Evolutionary conservation across 202 grass and related monocot species (phyloP).

Genomic region (Setaria viridis): DNA sequence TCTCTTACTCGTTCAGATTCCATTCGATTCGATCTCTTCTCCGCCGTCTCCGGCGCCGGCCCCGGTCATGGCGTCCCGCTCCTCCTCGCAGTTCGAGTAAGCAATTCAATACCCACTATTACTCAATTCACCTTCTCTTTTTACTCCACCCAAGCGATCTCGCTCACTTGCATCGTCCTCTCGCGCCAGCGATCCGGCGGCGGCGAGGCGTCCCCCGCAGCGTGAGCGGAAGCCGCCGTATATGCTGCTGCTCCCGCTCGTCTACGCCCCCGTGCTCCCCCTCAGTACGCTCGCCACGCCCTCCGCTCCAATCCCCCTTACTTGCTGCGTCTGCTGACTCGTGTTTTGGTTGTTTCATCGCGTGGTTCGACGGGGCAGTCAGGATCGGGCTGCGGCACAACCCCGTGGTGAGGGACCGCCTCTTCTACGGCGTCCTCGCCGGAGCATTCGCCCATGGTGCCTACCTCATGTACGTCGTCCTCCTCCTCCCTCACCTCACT

Average conservation of each 20-base stretch:
- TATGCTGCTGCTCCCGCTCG: conserved; percentile 82
- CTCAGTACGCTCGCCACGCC: conserved; percentile 58
- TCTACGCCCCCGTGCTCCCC: conserved; percentile 81
- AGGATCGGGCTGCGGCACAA: conserved; percentile 87
- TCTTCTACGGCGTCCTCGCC: conserved; percentile 92
- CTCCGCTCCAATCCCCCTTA: background rate
- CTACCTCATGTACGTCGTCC: conserved; percentile 88
- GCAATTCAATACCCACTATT: background rate
- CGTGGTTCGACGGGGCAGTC: conserved; percentile 51
- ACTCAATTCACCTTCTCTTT: background rate
- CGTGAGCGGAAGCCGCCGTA: conserved; percentile 60
- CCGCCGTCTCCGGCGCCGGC: background rate
- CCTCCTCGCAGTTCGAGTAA: conserved; percentile 50
- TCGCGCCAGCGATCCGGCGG: conserved; percentile 51
- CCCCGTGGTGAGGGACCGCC: conserved; percentile 79
- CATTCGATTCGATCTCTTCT: conserved; percentile 23
- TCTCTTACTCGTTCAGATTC: background rate
- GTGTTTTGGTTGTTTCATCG: conserved; percentile 14
- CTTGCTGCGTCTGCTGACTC: conserved; percentile 21
- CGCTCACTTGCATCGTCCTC: background rate
- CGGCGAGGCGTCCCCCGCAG: conserved; percentile 52
- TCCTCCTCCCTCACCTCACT: background rate
- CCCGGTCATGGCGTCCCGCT: conserved; percentile 45
- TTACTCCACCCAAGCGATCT: conserved; percentile 10
- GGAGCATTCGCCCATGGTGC: conserved; percentile 84